Percentiles rank a stretch among this genome's conserved stretches.
phyloP scores from a whole-genome alignment of 2,329 filamentous ascomycete species.

The Monosporascus sp. region DNA sequence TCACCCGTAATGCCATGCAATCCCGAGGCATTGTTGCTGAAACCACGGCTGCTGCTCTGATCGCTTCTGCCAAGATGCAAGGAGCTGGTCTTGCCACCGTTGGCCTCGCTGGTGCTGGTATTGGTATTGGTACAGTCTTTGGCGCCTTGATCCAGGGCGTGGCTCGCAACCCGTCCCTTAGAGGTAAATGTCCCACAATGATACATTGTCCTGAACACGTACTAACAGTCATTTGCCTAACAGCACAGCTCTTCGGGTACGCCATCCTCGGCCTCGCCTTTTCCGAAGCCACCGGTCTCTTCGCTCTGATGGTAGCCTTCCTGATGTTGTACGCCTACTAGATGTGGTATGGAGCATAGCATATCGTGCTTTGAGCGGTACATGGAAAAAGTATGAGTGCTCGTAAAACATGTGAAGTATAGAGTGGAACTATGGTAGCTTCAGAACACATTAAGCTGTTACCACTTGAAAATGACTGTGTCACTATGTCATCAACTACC shows the following conservation, averaged over 20 bases:
- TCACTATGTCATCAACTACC: background rate
- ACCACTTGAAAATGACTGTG: background rate
- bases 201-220: background rate
- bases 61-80: conserved; percentile 6
- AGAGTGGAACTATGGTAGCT: background rate
- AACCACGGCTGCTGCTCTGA: conserved; percentile 17
- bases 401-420: background rate
- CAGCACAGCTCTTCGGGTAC: conserved; percentile 41
- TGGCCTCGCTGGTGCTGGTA: conserved; percentile 25
- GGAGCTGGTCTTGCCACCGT: conserved; percentile 16
- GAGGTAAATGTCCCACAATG: conserved; percentile 38
- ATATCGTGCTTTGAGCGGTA: background rate
- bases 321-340: conserved; percentile 14
- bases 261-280: conserved; percentile 62
- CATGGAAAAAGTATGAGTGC: background rate
- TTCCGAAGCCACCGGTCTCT: conserved; percentile 57
- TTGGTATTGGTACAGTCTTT: conserved; percentile 49
- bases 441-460: background rate
- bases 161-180: conserved; percentile 51
- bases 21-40: conserved; percentile 22
- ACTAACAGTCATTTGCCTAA: conserved; percentile 17
- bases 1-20: conserved; percentile 19
- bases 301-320: conserved; percentile 45
- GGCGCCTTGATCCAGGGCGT: conserved; percentile 49
- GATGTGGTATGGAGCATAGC: background rate